Percentiles rank a stretch among this genome's conserved stretches.
phyloP scores from a whole-genome alignment of 805 yeast genomes.

The Wickerhamomyces mucosus region DNA sequence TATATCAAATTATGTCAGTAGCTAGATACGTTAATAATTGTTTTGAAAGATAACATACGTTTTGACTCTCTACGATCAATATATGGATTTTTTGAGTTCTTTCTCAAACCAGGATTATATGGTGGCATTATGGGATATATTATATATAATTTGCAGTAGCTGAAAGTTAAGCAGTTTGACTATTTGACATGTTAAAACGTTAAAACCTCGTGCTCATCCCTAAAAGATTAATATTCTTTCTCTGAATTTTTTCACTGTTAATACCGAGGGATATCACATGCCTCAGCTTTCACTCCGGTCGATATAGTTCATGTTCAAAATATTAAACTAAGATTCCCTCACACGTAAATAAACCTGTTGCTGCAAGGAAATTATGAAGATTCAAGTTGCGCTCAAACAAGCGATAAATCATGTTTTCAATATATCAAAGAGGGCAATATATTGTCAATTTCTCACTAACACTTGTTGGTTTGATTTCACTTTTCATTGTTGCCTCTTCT shows the following conservation, averaged over 20 bases:
- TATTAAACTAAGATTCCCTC: too few relatives aligned
- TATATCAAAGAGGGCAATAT: conserved; percentile 36
- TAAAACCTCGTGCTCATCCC: too few relatives aligned
- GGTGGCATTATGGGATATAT: conserved; percentile 6
- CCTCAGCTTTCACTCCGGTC: too few relatives aligned
- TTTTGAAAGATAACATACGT: conserved; percentile 5
- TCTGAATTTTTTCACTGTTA: too few relatives aligned
- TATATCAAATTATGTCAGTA: conserved; percentile 17
- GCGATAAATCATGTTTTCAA: conserved; percentile 27
- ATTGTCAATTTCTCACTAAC: conserved; percentile 47
- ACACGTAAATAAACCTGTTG: too few relatives aligned
- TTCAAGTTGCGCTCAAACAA: conserved; percentile 1
- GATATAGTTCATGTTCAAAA: too few relatives aligned
- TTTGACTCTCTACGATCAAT: conserved; percentile 18
- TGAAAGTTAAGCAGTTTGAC: too few relatives aligned
- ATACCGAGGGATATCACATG: background rate
- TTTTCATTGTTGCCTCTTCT: conserved; percentile 38
- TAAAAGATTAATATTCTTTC: too few relatives aligned
- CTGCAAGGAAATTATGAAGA: too few relatives aligned
- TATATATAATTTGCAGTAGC: too few relatives aligned
- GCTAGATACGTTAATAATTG: background rate
- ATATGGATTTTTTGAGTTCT: conserved; percentile 15
- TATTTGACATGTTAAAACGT: too few relatives aligned
- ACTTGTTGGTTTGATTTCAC: conserved; percentile 36
- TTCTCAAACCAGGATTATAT: conserved; percentile 4